Evolutionary conservation across 208 protist genomes (phyloP).

Genomic region (Acanthamoeba castellanii): DNA sequence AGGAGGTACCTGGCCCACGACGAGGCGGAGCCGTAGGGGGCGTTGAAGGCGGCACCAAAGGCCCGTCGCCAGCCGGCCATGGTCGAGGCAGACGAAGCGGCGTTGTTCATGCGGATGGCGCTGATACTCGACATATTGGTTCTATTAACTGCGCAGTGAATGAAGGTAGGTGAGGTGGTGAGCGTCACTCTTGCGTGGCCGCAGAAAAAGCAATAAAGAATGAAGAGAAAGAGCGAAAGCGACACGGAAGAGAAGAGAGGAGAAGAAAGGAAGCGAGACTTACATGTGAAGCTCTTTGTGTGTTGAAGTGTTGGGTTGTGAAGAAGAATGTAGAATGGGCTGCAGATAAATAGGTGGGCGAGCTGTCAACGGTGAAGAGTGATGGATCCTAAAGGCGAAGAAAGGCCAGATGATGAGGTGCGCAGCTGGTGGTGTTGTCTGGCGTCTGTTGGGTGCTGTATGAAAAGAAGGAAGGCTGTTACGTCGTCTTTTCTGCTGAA

Average conservation of each 20-base stretch:
- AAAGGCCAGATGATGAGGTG: no score
- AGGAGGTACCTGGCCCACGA: neutral
- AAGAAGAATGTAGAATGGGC: neutral
- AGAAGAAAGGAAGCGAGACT: neutral
- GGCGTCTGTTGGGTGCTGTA: neutral
- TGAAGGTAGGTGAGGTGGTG: neutral
- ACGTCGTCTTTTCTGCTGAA: slow-evolving; percentile 20
- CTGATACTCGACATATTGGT: neutral
- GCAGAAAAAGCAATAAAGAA: no score
- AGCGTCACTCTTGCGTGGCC: neutral
- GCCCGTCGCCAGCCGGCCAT: neutral
- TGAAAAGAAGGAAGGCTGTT: neutral
- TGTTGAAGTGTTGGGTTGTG: neutral
- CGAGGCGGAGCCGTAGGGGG: slow-evolving; percentile 7
- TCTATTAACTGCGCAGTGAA: neutral
- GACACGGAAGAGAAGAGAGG: neutral
- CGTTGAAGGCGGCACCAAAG: slow-evolving; percentile 33
- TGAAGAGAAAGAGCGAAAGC: neutral
- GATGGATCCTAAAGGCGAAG: no score
- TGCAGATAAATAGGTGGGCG: neutral
- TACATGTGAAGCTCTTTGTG: neutral
- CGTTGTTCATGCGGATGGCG: neutral
- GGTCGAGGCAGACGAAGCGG: neutral
- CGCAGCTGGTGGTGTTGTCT: neutral
- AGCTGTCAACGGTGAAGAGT: no score